Evolutionary conservation across 768 basidiomycete species (phyloP).

Genomic region (Boletus tylopilopsis): DNA sequence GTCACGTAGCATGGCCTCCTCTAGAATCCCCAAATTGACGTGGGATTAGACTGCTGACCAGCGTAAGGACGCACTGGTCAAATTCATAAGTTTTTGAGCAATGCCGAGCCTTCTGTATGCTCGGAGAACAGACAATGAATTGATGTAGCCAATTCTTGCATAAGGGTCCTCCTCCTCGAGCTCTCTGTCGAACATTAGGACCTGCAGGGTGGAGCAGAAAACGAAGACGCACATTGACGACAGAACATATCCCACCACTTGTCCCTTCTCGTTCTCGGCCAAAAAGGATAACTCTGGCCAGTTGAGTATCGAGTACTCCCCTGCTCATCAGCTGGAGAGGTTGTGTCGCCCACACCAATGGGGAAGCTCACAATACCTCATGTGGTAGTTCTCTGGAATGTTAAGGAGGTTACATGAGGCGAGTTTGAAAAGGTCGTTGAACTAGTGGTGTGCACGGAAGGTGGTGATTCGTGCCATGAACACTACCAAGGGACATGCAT

Average conservation of each 20-base stretch:
- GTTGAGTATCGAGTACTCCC: slow-evolving; percentile 42
- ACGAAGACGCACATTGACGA: slow-evolving; percentile 47
- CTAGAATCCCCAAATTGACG: slow-evolving; percentile 13
- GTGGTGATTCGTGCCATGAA: background rate
- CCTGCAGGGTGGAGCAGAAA: background rate
- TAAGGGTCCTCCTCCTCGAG: slow-evolving; percentile 14
- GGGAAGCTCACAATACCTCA: slow-evolving; percentile 27
- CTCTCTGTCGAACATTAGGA: slow-evolving; percentile 20
- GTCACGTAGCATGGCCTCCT: slow-evolving; percentile 22
- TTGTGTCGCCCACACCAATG: background rate
- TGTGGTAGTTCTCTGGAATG: slow-evolving; percentile 48
- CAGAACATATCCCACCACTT: slow-evolving; percentile 54
- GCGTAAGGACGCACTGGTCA: slow-evolving; percentile 19
- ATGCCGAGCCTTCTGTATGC: slow-evolving; percentile 29
- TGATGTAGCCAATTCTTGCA: slow-evolving; percentile 23
- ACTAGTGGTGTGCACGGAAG: slow-evolving; percentile 24
- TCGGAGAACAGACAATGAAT: slow-evolving; percentile 27
- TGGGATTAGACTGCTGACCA: too few relatives aligned
- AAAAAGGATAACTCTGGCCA: slow-evolving; percentile 56
- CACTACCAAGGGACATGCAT: slow-evolving; percentile 17
- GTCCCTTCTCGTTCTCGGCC: slow-evolving; percentile 45
- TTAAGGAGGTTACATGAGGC: slow-evolving; percentile 50
- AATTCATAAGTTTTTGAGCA: slow-evolving; percentile 25
- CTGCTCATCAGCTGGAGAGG: slow-evolving; percentile 26
- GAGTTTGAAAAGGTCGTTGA: slow-evolving; percentile 46